A percentile compares a stretch with the other conserved stretches of the same genome.
Conservation (phyloP, 805 yeast genomes). For the Groenewaldozyma tartarivorans region DNA sequence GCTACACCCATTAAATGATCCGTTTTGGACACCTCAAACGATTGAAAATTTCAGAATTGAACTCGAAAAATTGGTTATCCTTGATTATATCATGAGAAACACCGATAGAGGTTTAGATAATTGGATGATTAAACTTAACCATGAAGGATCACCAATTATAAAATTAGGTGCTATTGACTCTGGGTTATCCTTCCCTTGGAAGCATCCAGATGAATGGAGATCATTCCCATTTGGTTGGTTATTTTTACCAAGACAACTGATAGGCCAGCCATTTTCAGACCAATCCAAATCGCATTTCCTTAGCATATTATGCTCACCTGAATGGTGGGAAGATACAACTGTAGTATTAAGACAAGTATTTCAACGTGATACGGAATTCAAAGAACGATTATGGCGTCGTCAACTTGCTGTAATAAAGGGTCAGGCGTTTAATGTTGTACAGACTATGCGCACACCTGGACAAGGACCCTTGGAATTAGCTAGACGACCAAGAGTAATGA, state of each 20-base stretch:
- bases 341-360: constrained; percentile 39
- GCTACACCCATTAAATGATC: constrained; percentile 37
- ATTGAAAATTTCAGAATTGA: constrained; percentile 47
- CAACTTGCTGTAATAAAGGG: constrained; percentile 69
- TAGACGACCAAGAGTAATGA: constrained; percentile 44
- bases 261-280: constrained; percentile 58
- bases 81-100: constrained; percentile 65
- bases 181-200: constrained; percentile 71
- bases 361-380: constrained; percentile 50
- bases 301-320: constrained; percentile 46
- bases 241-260: constrained; percentile 50
- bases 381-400: constrained; percentile 53
- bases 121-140: constrained; percentile 52
- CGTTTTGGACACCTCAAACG: constrained; percentile 47
- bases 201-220: constrained; percentile 75
- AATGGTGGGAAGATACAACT: constrained; percentile 64
- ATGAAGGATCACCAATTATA: not conserved
- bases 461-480: constrained; percentile 65
- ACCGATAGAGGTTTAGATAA: constrained; percentile 69
- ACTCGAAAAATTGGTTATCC: constrained; percentile 57
- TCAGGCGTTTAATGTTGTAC: constrained; percentile 68
- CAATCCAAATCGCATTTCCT: constrained; percentile 47
- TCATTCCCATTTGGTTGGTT: constrained; percentile 76
- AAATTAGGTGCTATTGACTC: constrained; percentile 64
- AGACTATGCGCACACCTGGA: constrained; percentile 43